phyloP scores from a whole-genome alignment of 805 yeast genomes.

The Barnettozyma wickerhamii region DNA sequence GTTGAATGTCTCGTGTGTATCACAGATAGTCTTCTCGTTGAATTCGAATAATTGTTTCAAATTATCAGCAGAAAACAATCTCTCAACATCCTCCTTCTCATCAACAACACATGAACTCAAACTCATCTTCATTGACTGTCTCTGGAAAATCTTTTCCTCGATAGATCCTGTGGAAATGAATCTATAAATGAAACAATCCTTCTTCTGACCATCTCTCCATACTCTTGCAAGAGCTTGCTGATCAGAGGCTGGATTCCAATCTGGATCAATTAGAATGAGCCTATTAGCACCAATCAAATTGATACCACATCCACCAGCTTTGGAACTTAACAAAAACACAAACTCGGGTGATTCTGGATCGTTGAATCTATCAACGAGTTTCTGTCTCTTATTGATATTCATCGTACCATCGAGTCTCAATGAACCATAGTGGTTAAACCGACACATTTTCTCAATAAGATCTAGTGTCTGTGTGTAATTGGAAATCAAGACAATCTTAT shows the following conservation, averaged over 20 bases:
- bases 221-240: conserved; percentile 97
- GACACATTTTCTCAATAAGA: conserved; percentile 81
- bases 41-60: conserved; percentile 72
- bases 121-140: conserved; percentile 92
- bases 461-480: conserved; percentile 95
- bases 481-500: conserved; percentile 90
- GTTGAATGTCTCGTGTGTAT: conserved; percentile 88
- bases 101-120: conserved; percentile 95
- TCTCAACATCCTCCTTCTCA: conserved; percentile 91
- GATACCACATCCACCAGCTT: conserved; percentile 99
- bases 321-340: conserved; percentile 83
- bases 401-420: conserved; percentile 89
- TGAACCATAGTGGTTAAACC: conserved; percentile 67
- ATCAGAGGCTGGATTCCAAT: conserved; percentile 98
- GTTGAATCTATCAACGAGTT: conserved; percentile 85
- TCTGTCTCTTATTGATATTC: conserved; percentile 89
- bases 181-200: conserved; percentile 91
- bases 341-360: conserved; percentile 87
- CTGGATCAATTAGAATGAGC: conserved; percentile 80
- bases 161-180: conserved; percentile 93
- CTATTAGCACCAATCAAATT: conserved; percentile 96
- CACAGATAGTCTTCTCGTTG: conserved; percentile 65
- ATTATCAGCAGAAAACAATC: conserved; percentile 81
- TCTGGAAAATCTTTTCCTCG: conserved; percentile 92
- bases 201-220: conserved; percentile 99